Evolutionary conservation across 805 yeast genomes (phyloP).

Genomic region (Candida namnaoensis): DNA sequence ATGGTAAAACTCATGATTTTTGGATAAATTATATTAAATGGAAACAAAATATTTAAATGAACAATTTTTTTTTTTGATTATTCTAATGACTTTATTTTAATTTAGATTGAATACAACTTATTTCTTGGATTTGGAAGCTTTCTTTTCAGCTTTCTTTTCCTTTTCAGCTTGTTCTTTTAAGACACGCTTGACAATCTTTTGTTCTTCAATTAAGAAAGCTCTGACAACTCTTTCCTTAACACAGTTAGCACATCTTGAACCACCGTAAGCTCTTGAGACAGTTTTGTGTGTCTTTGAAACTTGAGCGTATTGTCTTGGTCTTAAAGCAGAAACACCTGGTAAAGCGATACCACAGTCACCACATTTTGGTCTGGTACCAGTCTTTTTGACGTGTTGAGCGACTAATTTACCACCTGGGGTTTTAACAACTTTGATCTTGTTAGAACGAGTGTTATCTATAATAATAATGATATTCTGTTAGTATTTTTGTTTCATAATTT

Average conservation of each 20-base stretch:
- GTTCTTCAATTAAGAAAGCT: slow-evolving; percentile 99
- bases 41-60: neutral
- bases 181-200: slow-evolving; percentile 99
- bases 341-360: slow-evolving; percentile 77
- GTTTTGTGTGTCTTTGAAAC: slow-evolving; percentile 96
- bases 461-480: slow-evolving; percentile 8
- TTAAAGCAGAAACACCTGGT: slow-evolving; percentile 85
- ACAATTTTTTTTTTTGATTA: neutral
- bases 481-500: slow-evolving; percentile 3
- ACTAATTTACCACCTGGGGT: slow-evolving; percentile 99
- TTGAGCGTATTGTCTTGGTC: slow-evolving; percentile 97
- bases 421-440: slow-evolving; percentile 99
- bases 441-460: slow-evolving; percentile 98
- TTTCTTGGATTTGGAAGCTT: slow-evolving; percentile 22
- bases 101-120: slow-evolving; percentile 2
- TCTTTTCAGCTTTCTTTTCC: slow-evolving; percentile 58
- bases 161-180: slow-evolving; percentile 93
- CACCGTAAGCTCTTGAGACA: slow-evolving; percentile 99
- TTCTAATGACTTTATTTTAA: neutral
- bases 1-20: neutral
- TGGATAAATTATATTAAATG: neutral
- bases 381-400: slow-evolving; percentile 94
- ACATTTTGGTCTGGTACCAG: slow-evolving; percentile 74
- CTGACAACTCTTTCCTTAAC: slow-evolving; percentile 99
- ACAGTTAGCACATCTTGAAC: slow-evolving; percentile 96